These are phyloP conservation scores for Vanrija sp. DNA, from an alignment of 1,284 basidiomycete genomes.

Conservation along the genomic window DNA sequence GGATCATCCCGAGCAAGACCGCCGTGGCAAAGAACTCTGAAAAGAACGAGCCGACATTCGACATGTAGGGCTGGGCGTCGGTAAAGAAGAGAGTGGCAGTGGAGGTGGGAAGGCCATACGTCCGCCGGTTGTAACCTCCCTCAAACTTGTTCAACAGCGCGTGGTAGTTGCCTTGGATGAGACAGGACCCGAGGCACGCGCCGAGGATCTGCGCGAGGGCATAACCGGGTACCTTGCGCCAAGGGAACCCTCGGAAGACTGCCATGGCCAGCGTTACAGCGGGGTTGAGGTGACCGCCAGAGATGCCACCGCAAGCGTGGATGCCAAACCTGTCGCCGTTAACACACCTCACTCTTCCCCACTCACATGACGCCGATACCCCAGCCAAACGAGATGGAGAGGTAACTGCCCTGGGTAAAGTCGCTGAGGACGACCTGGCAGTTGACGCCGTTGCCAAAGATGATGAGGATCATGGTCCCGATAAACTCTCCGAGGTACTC, in stretches of 20 bases:
- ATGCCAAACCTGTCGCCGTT: conserved; percentile 7
- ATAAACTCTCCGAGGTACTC: conserved; percentile 15
- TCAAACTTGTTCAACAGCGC: conserved; percentile 12
- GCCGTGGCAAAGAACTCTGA: conserved; percentile 13
- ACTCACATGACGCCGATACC: conserved; percentile 17
- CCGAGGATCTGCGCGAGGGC: conserved; percentile 31
- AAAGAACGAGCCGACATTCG: conserved; percentile 8
- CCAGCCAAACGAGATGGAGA: conserved; percentile 16
- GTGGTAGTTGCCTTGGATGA: conserved; percentile 28
- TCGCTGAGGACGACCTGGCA: conserved; percentile 13
- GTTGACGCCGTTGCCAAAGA: conserved; percentile 17
- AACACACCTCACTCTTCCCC: not conserved
- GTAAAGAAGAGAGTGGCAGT: conserved; percentile 10
- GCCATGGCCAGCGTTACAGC: conserved; percentile 23
- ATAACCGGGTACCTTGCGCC: conserved; percentile 36
- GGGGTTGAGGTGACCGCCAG: conserved; percentile 32
- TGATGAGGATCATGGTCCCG: conserved; percentile 15
- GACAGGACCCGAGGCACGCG: conserved; percentile 24
- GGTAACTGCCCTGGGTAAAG: conserved; percentile 6
- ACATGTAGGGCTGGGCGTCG: conserved; percentile 6
- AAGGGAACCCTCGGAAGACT: conserved; percentile 31
- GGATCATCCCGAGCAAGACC: conserved; percentile 9
- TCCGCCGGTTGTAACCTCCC: conserved; percentile 9
- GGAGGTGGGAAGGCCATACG: conserved; percentile 7
- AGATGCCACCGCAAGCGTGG: conserved; percentile 7